Conservation (phyloP, 306 rosid genomes). For the Vachellia collinsii region DNA sequence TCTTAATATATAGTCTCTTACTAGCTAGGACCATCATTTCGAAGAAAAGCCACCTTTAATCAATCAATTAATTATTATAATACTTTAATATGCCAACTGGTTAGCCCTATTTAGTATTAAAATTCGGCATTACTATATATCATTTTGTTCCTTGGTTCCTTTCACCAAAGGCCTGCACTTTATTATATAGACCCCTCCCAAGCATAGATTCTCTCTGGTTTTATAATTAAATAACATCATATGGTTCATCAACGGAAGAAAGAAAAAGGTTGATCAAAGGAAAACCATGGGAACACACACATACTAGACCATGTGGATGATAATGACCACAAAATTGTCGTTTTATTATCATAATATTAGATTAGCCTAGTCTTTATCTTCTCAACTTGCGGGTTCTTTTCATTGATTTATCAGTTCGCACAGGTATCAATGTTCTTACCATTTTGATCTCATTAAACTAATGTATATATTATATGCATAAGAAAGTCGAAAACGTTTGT, state of each 20-base stretch:
- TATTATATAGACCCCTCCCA: slow-evolving; percentile 26
- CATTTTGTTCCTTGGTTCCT: slow-evolving; percentile 42
- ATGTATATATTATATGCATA: background rate
- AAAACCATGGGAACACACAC: slow-evolving; percentile 34
- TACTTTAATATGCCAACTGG: slow-evolving; percentile 38
- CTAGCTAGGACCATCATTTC: slow-evolving; percentile 36
- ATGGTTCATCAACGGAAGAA: slow-evolving; percentile 10
- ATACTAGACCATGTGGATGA: slow-evolving; percentile 51
- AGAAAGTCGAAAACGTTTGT: background rate
- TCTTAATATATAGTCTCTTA: background rate
- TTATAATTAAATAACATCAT: slow-evolving; percentile 26
- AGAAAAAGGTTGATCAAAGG: slow-evolving; percentile 27
- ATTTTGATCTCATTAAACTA: slow-evolving; percentile 8
- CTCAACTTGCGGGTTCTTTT: slow-evolving; percentile 28
- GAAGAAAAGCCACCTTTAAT: slow-evolving; percentile 40
- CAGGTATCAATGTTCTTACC: slow-evolving; percentile 7
- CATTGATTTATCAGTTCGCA: slow-evolving; percentile 25
- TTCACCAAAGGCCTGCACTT: slow-evolving; percentile 42
- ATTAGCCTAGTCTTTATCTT: slow-evolving; percentile 35
- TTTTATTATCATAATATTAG: slow-evolving; percentile 39
- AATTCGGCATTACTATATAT: slow-evolving; percentile 10
- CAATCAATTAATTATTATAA: background rate
- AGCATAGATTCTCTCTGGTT: slow-evolving; percentile 49
- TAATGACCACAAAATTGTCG: slow-evolving; percentile 47
- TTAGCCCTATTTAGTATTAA: slow-evolving; percentile 31